A percentile compares a stretch with the other conserved stretches of the same genome.
phyloP scores from a whole-genome alignment of 306 rosid genomes.

The Arachis stenosperma region DNA sequence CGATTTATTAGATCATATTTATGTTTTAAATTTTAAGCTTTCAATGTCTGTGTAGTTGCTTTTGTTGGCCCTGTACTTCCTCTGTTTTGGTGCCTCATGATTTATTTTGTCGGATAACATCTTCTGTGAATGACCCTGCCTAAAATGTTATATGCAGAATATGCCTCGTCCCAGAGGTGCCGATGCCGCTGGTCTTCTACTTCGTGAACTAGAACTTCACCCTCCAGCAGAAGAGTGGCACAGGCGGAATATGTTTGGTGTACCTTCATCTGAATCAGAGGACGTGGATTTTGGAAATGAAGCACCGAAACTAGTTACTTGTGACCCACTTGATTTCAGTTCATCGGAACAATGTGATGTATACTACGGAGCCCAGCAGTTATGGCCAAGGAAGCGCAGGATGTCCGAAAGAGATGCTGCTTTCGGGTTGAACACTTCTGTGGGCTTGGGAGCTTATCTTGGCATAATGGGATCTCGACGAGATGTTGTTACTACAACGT shows the following conservation, averaged over 20 bases:
- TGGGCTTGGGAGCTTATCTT: conserved; percentile 93
- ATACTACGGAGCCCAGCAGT: conserved; percentile 59
- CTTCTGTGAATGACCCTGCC: conserved; percentile 1
- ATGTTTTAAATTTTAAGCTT: conserved; percentile 22
- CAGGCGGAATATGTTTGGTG: conserved; percentile 95
- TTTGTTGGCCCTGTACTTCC: conserved; percentile 8
- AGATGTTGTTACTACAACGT: conserved; percentile 92
- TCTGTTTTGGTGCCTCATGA: conserved; percentile 6
- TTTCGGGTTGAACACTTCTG: conserved; percentile 94
- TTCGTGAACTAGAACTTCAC: conserved; percentile 95
- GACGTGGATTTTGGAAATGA: conserved; percentile 67
- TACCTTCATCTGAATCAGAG: conserved; percentile 89
- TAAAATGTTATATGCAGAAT: conserved; percentile 56
- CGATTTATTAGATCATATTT: conserved; percentile 14
- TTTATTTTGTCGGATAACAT: neutral
- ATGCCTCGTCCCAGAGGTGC: conserved; percentile 99
- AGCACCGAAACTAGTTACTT: conserved; percentile 59
- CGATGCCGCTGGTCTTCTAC: conserved; percentile 98
- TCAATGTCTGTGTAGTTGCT: conserved; percentile 15
- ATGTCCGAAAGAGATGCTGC: conserved; percentile 99
- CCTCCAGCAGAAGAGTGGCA: conserved; percentile 99
- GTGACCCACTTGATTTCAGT: conserved; percentile 69
- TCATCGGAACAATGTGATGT: conserved; percentile 67
- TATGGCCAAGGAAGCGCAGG: conserved; percentile 99
- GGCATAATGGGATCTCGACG: conserved; percentile 99